A percentile compares a stretch with the other conserved stretches of the same genome.
These are phyloP conservation scores for Trypanosoma scelopori DNA, from an alignment of 208 protist species.

Conservation along the genomic window DNA sequence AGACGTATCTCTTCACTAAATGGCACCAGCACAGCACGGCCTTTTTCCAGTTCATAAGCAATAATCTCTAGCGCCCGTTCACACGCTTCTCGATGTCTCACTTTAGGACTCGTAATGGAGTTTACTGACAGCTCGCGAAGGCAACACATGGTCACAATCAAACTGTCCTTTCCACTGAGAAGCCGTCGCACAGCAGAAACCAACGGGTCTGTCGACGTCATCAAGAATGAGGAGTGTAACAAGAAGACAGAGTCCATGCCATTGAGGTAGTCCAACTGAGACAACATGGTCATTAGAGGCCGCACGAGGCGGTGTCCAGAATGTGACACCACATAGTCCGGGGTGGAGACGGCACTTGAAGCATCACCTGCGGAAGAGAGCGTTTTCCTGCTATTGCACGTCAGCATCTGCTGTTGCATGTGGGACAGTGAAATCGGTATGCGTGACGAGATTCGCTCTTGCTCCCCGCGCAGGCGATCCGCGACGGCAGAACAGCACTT, in stretches of 20 bases:
- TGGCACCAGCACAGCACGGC: conserved; percentile 60
- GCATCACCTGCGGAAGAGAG: conserved; percentile 16
- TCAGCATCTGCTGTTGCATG: conserved; percentile 29
- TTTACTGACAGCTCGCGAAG: conserved; percentile 49
- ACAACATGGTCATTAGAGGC: conserved; percentile 66
- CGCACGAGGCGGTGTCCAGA: conserved; percentile 4
- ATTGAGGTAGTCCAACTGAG: conserved; percentile 46
- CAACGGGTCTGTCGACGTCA: conserved; percentile 43
- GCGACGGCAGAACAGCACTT: conserved; percentile 40
- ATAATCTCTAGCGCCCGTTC: conserved; percentile 63
- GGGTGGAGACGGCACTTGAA: neutral
- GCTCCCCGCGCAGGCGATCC: conserved; percentile 32
- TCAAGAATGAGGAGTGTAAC: conserved; percentile 68
- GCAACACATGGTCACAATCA: conserved; percentile 66
- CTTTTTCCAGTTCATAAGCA: conserved; percentile 69
- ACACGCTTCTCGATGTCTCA: conserved; percentile 32
- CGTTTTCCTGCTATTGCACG: conserved; percentile 4
- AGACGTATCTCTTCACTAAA: conserved; percentile 73
- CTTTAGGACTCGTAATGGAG: conserved; percentile 30
- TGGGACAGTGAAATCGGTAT: conserved; percentile 16
- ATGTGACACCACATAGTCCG: neutral
- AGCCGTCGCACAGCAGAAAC: conserved; percentile 56
- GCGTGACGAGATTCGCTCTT: conserved; percentile 1
- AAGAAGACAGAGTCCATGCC: conserved; percentile 74
- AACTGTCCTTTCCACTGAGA: conserved; percentile 71